Percentiles rank a stretch among this genome's conserved stretches.
Evolutionary conservation across 306 rosid species (phyloP).

Genomic region (Prosopis cineraria): DNA sequence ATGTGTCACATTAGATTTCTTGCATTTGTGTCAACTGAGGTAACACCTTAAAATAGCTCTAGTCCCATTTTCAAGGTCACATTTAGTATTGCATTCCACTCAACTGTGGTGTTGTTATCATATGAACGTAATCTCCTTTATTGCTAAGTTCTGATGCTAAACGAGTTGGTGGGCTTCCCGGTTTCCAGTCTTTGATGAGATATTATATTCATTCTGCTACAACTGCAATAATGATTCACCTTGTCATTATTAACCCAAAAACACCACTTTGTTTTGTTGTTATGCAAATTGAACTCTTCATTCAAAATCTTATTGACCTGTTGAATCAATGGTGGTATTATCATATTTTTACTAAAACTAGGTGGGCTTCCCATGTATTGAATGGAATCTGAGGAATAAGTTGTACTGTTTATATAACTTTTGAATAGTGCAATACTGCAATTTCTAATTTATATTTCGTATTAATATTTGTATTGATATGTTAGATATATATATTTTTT

Average conservation of each 20-base stretch:
- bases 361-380: not conserved
- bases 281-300: not conserved
- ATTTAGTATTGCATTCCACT: not conserved
- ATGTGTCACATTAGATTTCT: not conserved
- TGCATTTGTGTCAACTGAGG: not conserved
- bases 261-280: not conserved
- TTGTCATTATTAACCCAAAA: too few relatives aligned
- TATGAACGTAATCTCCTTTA: not conserved
- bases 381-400: not conserved
- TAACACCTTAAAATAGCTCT: not conserved
- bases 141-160: conserved; percentile 1
- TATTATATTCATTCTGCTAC: not conserved
- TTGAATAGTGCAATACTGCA: not conserved
- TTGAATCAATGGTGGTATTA: not conserved
- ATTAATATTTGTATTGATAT: not conserved
- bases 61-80: not conserved
- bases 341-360: conserved; percentile 2
- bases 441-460: not conserved
- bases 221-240: conserved; percentile 1
- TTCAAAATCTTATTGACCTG: not conserved
- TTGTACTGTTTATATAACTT: not conserved
- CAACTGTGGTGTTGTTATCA: not conserved
- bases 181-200: not conserved
- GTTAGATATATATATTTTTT: not conserved
- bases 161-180: not conserved